phyloP scores from a whole-genome alignment of 345 rosid species.

The Eucalyptus decipiens region DNA sequence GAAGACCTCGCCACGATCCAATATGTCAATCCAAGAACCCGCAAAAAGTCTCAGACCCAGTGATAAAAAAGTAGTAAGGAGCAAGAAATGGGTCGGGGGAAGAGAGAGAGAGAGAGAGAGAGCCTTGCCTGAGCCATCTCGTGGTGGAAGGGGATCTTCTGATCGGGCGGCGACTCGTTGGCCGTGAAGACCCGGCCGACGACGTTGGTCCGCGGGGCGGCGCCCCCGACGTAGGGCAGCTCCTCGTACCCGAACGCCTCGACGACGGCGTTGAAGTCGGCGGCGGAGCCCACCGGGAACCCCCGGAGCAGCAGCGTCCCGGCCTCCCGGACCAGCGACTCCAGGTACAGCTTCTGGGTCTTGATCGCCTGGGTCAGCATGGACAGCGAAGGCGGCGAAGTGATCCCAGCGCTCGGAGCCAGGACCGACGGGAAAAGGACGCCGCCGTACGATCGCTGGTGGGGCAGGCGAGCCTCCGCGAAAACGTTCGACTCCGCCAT shows the following conservation, averaged over 20 bases:
- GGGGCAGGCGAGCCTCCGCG: slow-evolving; percentile 26
- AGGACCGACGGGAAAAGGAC: slow-evolving; percentile 46
- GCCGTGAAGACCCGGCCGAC: slow-evolving; percentile 91
- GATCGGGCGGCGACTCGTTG: slow-evolving; percentile 91
- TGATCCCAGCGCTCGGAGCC: slow-evolving; percentile 13
- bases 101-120: neutral
- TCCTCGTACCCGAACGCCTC: slow-evolving; percentile 87
- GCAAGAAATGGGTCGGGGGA: neutral
- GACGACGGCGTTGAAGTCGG: slow-evolving; percentile 75
- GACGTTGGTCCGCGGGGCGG: slow-evolving; percentile 70
- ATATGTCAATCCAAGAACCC: neutral
- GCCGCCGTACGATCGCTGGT: slow-evolving; percentile 40
- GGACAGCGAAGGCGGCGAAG: slow-evolving; percentile 17
- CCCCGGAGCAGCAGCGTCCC: slow-evolving; percentile 75
- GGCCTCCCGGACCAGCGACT: slow-evolving; percentile 41
- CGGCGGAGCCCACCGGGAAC: slow-evolving; percentile 43
- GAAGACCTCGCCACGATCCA: neutral
- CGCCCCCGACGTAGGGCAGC: slow-evolving; percentile 86
- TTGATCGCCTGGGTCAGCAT: slow-evolving; percentile 17
- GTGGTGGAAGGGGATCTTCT: slow-evolving; percentile 86
- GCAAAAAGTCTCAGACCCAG: neutral
- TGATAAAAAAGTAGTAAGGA: neutral
- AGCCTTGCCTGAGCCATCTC: slow-evolving; percentile 80
- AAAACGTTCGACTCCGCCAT: slow-evolving; percentile 16
- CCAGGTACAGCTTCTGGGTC: slow-evolving; percentile 38